Evolutionary conservation across 2,329 filamentous ascomycete species (phyloP), one percentile per base, ranked within the genome.

Genomic region (Graphilbum fragrans): DNA sequence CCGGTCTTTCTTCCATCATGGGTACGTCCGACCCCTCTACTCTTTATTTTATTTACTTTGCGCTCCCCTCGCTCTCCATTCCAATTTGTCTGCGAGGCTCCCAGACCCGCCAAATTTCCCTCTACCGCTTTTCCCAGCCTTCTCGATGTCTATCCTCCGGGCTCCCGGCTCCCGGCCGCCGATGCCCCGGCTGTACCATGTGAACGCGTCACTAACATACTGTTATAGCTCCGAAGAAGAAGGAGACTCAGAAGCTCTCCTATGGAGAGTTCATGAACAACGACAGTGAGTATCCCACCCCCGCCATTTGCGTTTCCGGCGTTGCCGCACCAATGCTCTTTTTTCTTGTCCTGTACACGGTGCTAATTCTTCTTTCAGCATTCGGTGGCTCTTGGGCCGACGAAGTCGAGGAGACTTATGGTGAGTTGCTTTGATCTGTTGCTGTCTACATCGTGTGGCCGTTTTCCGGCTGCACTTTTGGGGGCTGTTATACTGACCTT

Each of bases 181-280:
- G n/a, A n/a, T n/a, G n/a, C n/a, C n/a, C n/a, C n/a, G n/a, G n/a
- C n/a, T n/a, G n/a, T n/a, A n/a, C n/a, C n/a, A n/a, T n/a, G n/a
- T n/a, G n/a, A 20, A 21, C 14, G 17, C 8, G 12, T 37, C 40
- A 77, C 62, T 52, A 47, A 47, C 47, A 52, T 41, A 46, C 47
- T 14, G 35, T 41, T 60, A 46, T 58, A 94, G 88, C 84, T 75
- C 90, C 88, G 53, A 85, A 88, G 64, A 93, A 93, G 72, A 84
- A 86, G 71, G 82, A 94, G 68, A 74, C 78, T 65, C 82, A 94
- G 79, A 98, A 93, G 75, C 90, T 98, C 84, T 86, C 85, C 72
- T 80, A 96, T 61, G 86, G 86, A 73, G 85, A 86, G 67, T 98
- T 98, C 77, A 77, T 98, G 72, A 74, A 75, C 60, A 86, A 95